A percentile compares a stretch with the other conserved stretches of the same genome.
Evolutionary conservation across 257 asterid species (phyloP).

Genomic region (Coffea eugenioides): DNA sequence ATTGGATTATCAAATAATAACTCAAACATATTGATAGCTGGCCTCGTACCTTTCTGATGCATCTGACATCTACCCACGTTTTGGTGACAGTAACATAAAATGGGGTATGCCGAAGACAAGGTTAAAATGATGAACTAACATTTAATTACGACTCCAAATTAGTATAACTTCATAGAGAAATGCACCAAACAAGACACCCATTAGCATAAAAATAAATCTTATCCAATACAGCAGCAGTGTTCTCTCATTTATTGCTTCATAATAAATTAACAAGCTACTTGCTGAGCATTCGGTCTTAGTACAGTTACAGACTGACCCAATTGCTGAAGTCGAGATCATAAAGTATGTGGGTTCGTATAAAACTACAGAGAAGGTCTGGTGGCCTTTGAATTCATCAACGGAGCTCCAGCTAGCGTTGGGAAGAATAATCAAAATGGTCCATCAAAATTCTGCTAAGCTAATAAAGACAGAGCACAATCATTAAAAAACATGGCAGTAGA

Average conservation of each 20-base stretch:
- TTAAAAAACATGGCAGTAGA: neutral
- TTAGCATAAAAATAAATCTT: neutral
- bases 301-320: neutral
- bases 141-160: neutral
- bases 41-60: neutral
- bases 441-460: slow-evolving; percentile 1
- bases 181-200: neutral
- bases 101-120: neutral
- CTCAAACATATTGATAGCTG: neutral
- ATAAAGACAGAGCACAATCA: slow-evolving; percentile 1
- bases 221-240: neutral
- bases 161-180: neutral
- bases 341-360: slow-evolving; percentile 10
- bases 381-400: neutral
- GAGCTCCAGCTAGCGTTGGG: neutral
- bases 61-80: neutral
- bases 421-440: slow-evolving; percentile 6
- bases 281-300: too few species aligned
- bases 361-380: neutral
- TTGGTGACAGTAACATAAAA: neutral
- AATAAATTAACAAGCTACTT: slow-evolving; percentile 2
- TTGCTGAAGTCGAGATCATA: slow-evolving; percentile 1
- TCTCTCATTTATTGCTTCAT: neutral
- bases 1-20: too few species aligned
- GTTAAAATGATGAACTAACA: neutral